phyloP scores from a whole-genome alignment of 345 rosid species.

The Adansonia digitata region DNA sequence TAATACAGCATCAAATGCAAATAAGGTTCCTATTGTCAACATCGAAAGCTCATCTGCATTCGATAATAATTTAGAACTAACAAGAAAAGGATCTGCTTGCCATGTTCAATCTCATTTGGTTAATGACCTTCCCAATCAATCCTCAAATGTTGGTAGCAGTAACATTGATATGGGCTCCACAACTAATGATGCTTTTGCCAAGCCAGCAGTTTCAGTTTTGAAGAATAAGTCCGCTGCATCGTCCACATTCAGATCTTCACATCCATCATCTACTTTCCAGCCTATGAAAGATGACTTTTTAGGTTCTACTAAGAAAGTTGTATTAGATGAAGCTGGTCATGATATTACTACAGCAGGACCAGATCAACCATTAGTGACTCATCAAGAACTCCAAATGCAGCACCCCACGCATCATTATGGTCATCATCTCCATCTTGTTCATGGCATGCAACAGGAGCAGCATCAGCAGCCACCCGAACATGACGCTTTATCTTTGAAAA shows the following conservation, averaged over 20 bases:
- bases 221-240: conserved; percentile 35
- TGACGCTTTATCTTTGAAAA: conserved; percentile 28
- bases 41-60: conserved; percentile 24
- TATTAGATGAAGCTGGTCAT: conserved; percentile 24
- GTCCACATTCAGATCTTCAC: conserved; percentile 27
- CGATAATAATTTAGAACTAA: conserved; percentile 21
- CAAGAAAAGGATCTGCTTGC: conserved; percentile 20
- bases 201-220: conserved; percentile 22
- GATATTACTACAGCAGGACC: conserved; percentile 3
- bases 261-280: conserved; percentile 26
- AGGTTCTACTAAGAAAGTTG: conserved; percentile 17
- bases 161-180: conserved; percentile 48
- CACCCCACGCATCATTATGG: conserved; percentile 12
- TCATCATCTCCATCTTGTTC: conserved; percentile 18
- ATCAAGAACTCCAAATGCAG: conserved; percentile 23
- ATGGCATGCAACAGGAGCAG: conserved; percentile 20
- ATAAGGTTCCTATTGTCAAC: conserved; percentile 27
- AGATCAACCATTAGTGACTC: conserved; percentile 25
- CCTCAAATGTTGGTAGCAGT: conserved; percentile 41
- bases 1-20: conserved; percentile 30
- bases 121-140: conserved; percentile 36
- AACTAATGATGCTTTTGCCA: conserved; percentile 27
- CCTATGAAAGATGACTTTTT: conserved; percentile 23
- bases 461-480: conserved; percentile 22
- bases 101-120: conserved; percentile 25